Percentiles rank a stretch among this genome's conserved stretches.
Evolutionary conservation across 148 eudicot species (phyloP).

Genomic region (Drosera capensis): DNA sequence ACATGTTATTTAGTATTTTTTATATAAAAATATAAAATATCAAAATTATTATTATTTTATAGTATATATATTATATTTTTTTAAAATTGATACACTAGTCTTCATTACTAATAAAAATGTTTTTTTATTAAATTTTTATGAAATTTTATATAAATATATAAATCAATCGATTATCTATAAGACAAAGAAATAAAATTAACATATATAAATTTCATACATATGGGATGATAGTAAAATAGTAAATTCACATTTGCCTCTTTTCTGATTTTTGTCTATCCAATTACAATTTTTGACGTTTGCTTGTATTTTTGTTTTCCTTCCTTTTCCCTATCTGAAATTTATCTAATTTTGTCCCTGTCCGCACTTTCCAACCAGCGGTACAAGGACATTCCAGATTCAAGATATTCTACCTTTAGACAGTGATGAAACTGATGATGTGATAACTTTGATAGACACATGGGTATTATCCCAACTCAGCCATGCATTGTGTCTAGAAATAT

Average conservation of each 20-base stretch:
- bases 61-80: too few relatives aligned
- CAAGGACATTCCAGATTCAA: conserved; percentile 67
- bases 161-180: too few relatives aligned
- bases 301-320: not conserved
- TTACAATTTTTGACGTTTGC: not conserved
- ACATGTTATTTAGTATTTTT: too few relatives aligned
- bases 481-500: not conserved
- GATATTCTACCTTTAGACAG: conserved; percentile 68
- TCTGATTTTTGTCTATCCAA: not conserved
- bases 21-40: too few relatives aligned
- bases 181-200: too few relatives aligned
- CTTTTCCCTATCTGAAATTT: conserved; percentile 4
- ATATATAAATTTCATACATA: too few relatives aligned
- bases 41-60: too few relatives aligned
- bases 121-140: too few relatives aligned
- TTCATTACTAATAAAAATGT: too few relatives aligned
- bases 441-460: conserved; percentile 78
- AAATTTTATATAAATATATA: too few relatives aligned
- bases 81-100: too few relatives aligned
- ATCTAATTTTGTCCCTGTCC: conserved; percentile 4
- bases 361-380: conserved; percentile 38
- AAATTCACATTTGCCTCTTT: not conserved
- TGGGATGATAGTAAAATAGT: conserved; percentile 3
- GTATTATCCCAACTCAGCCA: conserved; percentile 8
- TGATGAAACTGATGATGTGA: conserved; percentile 72